Conservation (phyloP, 352 stramenopile species). For the Blastocystis hominis region DNA sequence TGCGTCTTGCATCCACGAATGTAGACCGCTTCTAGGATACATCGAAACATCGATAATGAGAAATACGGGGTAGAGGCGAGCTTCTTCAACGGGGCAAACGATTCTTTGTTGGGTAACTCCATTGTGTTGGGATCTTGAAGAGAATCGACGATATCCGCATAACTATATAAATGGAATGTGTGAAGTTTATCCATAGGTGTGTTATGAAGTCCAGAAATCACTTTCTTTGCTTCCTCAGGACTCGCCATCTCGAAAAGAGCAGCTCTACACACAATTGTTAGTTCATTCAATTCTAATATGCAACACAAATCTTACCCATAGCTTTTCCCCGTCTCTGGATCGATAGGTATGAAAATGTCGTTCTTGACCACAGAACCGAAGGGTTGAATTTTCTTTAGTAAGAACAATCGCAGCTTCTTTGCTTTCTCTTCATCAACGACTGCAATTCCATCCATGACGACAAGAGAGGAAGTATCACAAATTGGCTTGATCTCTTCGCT, state of each 20-base stretch:
- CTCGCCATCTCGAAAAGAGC: neutral
- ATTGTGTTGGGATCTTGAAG: neutral
- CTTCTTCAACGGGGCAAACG: neutral
- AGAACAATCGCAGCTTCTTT: slow-evolving; percentile 27
- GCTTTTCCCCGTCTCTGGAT: slow-evolving; percentile 5
- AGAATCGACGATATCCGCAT: neutral
- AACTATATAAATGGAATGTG: slow-evolving; percentile 33
- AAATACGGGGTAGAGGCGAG: neutral
- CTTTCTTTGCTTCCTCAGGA: neutral
- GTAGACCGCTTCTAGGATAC: neutral
- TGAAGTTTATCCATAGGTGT: slow-evolving; percentile 25
- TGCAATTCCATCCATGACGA: slow-evolving; percentile 8
- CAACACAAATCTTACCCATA: neutral
- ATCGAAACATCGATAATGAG: neutral
- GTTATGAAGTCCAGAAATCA: slow-evolving; percentile 12
- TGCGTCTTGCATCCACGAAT: slow-evolving; percentile 11
- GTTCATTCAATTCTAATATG: neutral
- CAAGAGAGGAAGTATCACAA: neutral
- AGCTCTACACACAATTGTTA: neutral
- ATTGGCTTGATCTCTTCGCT: neutral
- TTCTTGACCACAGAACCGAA: slow-evolving; percentile 26
- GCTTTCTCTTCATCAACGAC: slow-evolving; percentile 44
- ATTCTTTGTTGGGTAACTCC: neutral
- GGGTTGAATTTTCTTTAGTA: neutral
- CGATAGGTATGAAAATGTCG: slow-evolving; percentile 34